Evolutionary conservation across 2,329 filamentous ascomycete species (phyloP).

Genomic region (Ophiostoma perfectum): DNA sequence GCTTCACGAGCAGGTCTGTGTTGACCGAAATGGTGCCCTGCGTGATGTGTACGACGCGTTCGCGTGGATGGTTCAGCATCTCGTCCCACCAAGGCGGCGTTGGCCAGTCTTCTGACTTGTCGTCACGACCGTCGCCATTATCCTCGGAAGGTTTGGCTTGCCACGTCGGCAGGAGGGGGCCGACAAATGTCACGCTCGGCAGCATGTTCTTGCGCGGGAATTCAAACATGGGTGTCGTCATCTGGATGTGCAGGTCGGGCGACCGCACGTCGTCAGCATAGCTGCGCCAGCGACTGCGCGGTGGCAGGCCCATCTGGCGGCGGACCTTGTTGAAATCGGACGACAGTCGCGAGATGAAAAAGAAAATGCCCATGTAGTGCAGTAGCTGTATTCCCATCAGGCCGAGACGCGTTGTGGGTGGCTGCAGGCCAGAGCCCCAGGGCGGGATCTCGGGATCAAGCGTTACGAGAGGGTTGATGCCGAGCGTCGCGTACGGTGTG

Average conservation of each 20-base stretch:
- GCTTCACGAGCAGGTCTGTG: slow-evolving; percentile 23
- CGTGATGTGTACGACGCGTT: slow-evolving; percentile 27
- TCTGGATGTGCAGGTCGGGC: slow-evolving; percentile 37
- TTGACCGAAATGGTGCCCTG: slow-evolving; percentile 26
- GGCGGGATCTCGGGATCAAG: slow-evolving; percentile 32
- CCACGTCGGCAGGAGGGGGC: slow-evolving; percentile 16
- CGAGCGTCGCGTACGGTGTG: slow-evolving; percentile 36
- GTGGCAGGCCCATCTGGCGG: slow-evolving; percentile 29
- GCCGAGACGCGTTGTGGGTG: slow-evolving; percentile 30
- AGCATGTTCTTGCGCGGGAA: slow-evolving; percentile 25
- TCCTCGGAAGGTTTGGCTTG: background rate
- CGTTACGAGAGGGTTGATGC: slow-evolving; percentile 36
- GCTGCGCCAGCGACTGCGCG: slow-evolving; percentile 32
- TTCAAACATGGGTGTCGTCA: slow-evolving; percentile 27
- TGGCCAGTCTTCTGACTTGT: background rate
- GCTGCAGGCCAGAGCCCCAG: slow-evolving; percentile 31
- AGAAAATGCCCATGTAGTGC: slow-evolving; percentile 22
- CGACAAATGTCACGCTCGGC: slow-evolving; percentile 25
- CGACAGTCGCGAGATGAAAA: slow-evolving; percentile 26
- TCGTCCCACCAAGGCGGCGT: slow-evolving; percentile 28
- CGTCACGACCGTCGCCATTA: background rate
- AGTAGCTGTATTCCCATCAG: slow-evolving; percentile 32
- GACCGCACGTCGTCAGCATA: slow-evolving; percentile 34
- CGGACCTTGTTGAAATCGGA: slow-evolving; percentile 34
- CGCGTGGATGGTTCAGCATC: slow-evolving; percentile 25